Conservation (phyloP, 73 alveolate genomes). For the Stentor coeruleus region DNA sequence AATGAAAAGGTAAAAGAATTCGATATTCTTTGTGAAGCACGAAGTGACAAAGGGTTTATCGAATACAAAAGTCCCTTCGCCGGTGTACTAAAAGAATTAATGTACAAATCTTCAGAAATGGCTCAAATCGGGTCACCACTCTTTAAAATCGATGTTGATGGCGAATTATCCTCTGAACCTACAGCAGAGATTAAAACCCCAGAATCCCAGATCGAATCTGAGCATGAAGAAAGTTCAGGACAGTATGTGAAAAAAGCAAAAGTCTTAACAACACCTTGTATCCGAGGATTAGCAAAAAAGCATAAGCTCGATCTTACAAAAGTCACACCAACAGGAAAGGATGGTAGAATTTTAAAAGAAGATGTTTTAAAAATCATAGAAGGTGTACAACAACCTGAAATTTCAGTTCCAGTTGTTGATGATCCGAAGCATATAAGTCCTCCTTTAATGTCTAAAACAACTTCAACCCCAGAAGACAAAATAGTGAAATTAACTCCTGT, state of each 20-base stretch:
- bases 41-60: slow-evolving; percentile 58
- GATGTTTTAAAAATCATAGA: slow-evolving; percentile 41
- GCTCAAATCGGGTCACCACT: slow-evolving; percentile 50
- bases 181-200: slow-evolving; percentile 9
- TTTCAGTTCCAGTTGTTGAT: too few species aligned
- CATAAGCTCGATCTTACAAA: slow-evolving; percentile 53
- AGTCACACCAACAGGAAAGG: slow-evolving; percentile 65
- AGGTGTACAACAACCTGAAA: too few species aligned
- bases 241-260: too few species aligned
- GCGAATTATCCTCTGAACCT: too few species aligned
- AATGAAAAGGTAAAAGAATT: slow-evolving; percentile 53
- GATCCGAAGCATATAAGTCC: slow-evolving; percentile 8
- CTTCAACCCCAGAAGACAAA: slow-evolving; percentile 5
- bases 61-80: slow-evolving; percentile 53
- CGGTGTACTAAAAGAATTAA: slow-evolving; percentile 43
- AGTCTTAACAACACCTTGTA: slow-evolving; percentile 81
- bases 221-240: too few species aligned
- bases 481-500: slow-evolving; percentile 61
- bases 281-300: slow-evolving; percentile 64
- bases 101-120: slow-evolving; percentile 36
- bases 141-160: slow-evolving; percentile 39
- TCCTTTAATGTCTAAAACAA: background rate
- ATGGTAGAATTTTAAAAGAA: slow-evolving; percentile 69
- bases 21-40: slow-evolving; percentile 59
- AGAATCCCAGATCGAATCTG: too few species aligned